A percentile compares a stretch with the other conserved stretches of the same genome.
Evolutionary conservation across 2,329 filamentous ascomycete species (phyloP).

Genomic region (Penicillium capsulatum): DNA sequence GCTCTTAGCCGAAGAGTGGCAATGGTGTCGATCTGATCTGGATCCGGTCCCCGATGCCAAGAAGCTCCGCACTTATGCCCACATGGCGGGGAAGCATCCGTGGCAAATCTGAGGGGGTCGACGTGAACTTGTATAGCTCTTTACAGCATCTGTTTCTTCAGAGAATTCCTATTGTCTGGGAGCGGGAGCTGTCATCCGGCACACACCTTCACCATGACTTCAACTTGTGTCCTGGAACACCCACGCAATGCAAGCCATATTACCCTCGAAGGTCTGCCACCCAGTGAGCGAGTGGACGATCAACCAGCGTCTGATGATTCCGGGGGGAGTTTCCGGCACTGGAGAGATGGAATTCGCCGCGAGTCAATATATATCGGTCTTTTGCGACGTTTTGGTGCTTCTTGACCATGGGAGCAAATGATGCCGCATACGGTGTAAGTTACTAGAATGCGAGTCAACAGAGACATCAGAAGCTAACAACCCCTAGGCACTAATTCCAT

Average conservation of each 20-base stretch:
- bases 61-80: not conserved
- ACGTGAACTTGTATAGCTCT: not conserved
- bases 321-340: conserved; percentile 10
- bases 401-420: conserved; percentile 56
- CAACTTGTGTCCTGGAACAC: conserved; percentile 11
- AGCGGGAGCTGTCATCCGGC: too few relatives aligned
- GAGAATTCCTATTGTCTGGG: too few relatives aligned
- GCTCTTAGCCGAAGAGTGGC: too few relatives aligned
- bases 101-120: not conserved
- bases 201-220: conserved; percentile 11
- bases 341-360: conserved; percentile 50
- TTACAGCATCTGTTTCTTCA: too few relatives aligned
- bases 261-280: conserved; percentile 14
- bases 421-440: conserved; percentile 56
- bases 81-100: too few relatives aligned
- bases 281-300: not conserved
- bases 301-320: not conserved
- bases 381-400: conserved; percentile 56
- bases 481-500: conserved; percentile 48
- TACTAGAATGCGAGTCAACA: not conserved
- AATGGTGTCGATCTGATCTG: too few relatives aligned
- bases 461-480: not conserved
- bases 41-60: not conserved
- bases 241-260: conserved; percentile 9
- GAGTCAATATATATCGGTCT: conserved; percentile 48